Evolutionary conservation across 768 basidiomycete genomes (phyloP).

Genomic region (Trametes cingulata): DNA sequence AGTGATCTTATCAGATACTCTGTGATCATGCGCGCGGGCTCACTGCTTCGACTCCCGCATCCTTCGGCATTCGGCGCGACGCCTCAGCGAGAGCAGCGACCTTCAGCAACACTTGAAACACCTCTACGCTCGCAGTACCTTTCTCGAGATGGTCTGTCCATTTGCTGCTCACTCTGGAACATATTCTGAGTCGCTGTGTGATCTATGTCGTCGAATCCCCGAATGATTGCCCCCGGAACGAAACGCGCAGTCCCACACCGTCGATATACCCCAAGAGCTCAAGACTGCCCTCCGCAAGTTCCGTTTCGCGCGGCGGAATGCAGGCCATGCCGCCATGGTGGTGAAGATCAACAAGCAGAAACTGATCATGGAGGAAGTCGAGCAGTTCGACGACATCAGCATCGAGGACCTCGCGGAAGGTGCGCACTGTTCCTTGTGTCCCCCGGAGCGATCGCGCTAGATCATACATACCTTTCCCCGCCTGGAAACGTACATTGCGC

Average conservation of each 20-base stretch:
- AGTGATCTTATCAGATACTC: conserved; percentile 14
- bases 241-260: conserved; percentile 59
- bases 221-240: background rate
- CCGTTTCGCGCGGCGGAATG: conserved; percentile 63
- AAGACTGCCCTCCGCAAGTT: conserved; percentile 84
- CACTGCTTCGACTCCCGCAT: background rate
- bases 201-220: background rate
- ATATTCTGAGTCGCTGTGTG: background rate
- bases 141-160: conserved; percentile 13
- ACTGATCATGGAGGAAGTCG: conserved; percentile 81
- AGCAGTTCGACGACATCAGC: conserved; percentile 72
- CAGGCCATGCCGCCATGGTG: conserved; percentile 74
- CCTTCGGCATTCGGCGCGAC: background rate
- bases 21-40: background rate
- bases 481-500: background rate
- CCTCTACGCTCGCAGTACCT: too few species aligned
- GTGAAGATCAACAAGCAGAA: conserved; percentile 89
- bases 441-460: background rate
- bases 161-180: background rate
- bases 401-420: conserved; percentile 90
- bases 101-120: background rate
- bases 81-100: too few species aligned
- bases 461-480: background rate
- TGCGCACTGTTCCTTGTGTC: conserved; percentile 30
- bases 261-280: conserved; percentile 81